A percentile compares a stretch with the other conserved stretches of the same genome.
phyloP scores from a whole-genome alignment of 23 red algal genomes.

The Porphyridium purpureum region DNA sequence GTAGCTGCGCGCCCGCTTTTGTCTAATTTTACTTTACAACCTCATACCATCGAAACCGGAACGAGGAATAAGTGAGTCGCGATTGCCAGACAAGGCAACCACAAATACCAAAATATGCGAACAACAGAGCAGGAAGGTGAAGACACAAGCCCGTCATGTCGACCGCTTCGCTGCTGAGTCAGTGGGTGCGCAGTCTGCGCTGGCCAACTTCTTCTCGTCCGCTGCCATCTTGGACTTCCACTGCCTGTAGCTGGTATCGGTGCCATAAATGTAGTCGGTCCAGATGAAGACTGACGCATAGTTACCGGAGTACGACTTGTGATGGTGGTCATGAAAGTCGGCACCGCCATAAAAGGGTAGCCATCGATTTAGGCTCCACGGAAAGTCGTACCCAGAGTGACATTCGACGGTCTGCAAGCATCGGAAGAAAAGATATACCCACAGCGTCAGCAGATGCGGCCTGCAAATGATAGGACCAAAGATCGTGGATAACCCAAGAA shows the following conservation, averaged over 20 bases:
- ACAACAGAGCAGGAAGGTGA: too few species aligned
- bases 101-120: too few species aligned
- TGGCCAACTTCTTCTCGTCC: not conserved
- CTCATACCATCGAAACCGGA: too few species aligned
- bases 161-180: too few species aligned
- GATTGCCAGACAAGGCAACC: too few species aligned
- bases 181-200: too few species aligned
- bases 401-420: constrained; percentile 75
- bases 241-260: constrained; percentile 19
- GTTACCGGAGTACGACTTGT: constrained; percentile 84
- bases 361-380: constrained; percentile 45
- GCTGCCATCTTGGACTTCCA: not conserved
- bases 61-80: too few species aligned
- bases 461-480: constrained; percentile 46
- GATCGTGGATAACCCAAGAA: constrained; percentile 68
- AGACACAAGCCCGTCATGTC: too few species aligned
- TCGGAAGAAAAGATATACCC: constrained; percentile 63
- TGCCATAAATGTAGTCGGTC: constrained; percentile 52
- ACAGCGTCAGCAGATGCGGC: constrained; percentile 85
- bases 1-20: too few species aligned
- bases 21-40: too few species aligned
- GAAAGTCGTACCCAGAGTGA: constrained; percentile 86
- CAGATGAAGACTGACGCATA: constrained; percentile 65
- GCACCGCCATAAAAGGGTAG: constrained; percentile 70
- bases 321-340: constrained; percentile 84